A percentile compares a stretch with the other conserved stretches of the same genome.
Conservation (phyloP, 441 rosid species). For the Corymbia citriodora region DNA sequence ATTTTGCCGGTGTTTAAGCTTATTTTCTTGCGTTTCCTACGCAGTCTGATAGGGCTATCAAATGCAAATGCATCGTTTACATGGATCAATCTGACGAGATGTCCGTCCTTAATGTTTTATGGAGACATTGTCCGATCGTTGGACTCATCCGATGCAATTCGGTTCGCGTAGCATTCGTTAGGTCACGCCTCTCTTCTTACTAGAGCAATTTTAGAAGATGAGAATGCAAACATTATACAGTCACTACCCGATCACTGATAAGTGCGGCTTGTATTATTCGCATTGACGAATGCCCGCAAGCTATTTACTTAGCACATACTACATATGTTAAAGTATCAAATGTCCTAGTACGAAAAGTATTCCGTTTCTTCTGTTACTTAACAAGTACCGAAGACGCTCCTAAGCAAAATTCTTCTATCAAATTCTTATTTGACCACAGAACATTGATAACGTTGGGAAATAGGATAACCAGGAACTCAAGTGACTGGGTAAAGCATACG, state of each 20-base stretch:
- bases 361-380: background rate
- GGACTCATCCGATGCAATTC: background rate
- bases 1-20: background rate
- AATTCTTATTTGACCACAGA: background rate
- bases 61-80: background rate
- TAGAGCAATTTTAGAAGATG: background rate
- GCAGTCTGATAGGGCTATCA: background rate
- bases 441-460: background rate
- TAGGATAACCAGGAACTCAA: background rate
- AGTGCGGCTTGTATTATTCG: background rate
- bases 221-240: background rate
- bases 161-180: background rate
- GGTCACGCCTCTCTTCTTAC: background rate
- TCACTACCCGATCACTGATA: background rate
- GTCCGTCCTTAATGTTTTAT: background rate
- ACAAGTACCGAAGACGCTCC: background rate
- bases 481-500: background rate
- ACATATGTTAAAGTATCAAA: background rate
- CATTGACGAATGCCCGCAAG: background rate
- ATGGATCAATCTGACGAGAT: background rate
- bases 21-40: background rate
- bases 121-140: background rate
- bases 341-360: background rate
- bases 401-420: background rate
- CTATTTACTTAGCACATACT: background rate